Conservation (phyloP, 2,329 filamentous ascomycete genomes). For the Penicillium paneum region DNA sequence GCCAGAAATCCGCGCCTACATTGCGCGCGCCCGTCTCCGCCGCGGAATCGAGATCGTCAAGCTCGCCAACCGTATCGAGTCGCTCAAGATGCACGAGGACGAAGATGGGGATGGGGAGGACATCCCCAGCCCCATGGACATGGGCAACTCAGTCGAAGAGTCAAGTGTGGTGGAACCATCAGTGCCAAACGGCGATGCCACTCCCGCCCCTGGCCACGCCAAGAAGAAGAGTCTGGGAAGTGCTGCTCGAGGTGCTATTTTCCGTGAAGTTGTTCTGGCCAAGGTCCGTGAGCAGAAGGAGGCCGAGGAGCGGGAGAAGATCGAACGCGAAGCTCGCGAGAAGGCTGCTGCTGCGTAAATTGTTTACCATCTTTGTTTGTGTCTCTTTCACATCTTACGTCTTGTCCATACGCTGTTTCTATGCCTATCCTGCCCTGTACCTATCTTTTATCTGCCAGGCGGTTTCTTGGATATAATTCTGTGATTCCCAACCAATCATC, state of each 20-base stretch:
- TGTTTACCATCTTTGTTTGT: neutral
- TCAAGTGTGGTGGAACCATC: slow-evolving; percentile 11
- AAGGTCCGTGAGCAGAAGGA: slow-evolving; percentile 93
- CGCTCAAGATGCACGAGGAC: slow-evolving; percentile 89
- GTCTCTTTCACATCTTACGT: slow-evolving; percentile 3
- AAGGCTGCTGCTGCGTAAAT: slow-evolving; percentile 29
- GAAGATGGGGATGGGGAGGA: slow-evolving; percentile 77
- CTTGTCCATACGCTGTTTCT: slow-evolving; percentile 7
- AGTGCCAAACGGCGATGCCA: slow-evolving; percentile 22
- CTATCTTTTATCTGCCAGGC: slow-evolving; percentile 11
- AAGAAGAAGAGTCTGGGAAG: slow-evolving; percentile 56
- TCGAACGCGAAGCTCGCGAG: slow-evolving; percentile 57
- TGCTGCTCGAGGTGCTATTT: slow-evolving; percentile 69
- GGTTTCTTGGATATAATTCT: slow-evolving; percentile 29
- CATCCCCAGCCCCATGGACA: slow-evolving; percentile 54
- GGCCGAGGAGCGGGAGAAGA: slow-evolving; percentile 70
- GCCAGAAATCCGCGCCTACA: slow-evolving; percentile 92
- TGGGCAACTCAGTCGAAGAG: slow-evolving; percentile 55
- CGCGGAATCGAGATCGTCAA: slow-evolving; percentile 96
- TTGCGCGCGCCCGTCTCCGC: slow-evolving; percentile 84
- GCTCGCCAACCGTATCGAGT: slow-evolving; percentile 90
- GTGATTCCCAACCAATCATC: slow-evolving; percentile 28
- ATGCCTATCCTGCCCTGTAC: slow-evolving; percentile 10
- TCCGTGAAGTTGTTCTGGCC: slow-evolving; percentile 88
- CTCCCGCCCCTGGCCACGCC: slow-evolving; percentile 19